These are phyloP conservation scores for Russula foetens DNA, from an alignment of 768 basidiomycete genomes.

Conservation along the genomic window DNA sequence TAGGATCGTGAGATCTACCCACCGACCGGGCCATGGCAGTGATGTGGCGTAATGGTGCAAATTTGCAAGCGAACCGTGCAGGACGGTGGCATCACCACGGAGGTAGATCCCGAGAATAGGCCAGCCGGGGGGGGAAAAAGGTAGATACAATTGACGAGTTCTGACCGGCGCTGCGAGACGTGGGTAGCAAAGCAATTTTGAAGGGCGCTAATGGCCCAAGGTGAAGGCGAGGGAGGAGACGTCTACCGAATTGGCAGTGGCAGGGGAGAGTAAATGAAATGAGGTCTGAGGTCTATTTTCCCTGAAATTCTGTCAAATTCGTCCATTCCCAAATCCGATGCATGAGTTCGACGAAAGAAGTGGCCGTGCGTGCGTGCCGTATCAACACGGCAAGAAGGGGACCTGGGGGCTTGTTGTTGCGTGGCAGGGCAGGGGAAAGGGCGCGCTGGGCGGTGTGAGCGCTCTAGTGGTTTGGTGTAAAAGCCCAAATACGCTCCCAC, in stretches of 20 bases:
- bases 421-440: not conserved
- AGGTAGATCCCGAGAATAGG: not conserved
- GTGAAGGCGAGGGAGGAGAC: not conserved
- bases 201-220: not conserved
- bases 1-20: not conserved
- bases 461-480: conserved; percentile 2
- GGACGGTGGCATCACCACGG: not conserved
- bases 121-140: too few species aligned
- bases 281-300: not conserved
- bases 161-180: not conserved
- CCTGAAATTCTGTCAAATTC: too few species aligned
- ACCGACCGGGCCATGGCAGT: not conserved
- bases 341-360: not conserved
- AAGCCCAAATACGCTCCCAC: not conserved
- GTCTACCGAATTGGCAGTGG: not conserved
- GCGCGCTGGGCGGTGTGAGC: not conserved
- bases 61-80: not conserved
- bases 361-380: not conserved
- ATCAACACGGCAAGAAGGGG: not conserved
- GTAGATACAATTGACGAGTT: not conserved
- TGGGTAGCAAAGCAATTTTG: not conserved
- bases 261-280: not conserved
- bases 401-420: not conserved
- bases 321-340: not conserved
- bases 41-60: conserved; percentile 4